Conservation (phyloP, 2,329 filamentous ascomycete genomes). For the Xylariaceae sp. region DNA sequence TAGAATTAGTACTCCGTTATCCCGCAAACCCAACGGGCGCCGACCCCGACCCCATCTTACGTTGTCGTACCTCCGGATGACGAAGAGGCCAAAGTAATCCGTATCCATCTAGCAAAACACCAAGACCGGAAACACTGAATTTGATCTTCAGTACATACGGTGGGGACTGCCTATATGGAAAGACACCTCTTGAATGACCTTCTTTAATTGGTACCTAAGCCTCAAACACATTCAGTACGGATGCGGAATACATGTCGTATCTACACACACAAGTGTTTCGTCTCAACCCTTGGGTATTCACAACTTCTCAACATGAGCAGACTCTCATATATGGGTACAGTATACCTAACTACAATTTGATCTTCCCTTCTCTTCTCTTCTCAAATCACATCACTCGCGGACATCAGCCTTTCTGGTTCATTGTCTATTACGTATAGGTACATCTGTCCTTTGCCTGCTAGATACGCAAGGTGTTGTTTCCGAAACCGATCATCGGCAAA, state of each 20-base stretch:
- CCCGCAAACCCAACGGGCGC: too few relatives aligned
- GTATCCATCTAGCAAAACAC: too few relatives aligned
- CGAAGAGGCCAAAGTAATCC: too few relatives aligned
- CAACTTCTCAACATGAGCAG: too few relatives aligned
- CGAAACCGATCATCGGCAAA: neutral
- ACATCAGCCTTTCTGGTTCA: neutral
- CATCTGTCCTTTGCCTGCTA: slow-evolving; percentile 3
- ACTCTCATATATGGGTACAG: neutral
- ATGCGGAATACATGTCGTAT: neutral
- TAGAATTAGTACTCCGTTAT: neutral
- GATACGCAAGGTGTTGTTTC: neutral
- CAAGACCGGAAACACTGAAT: too few relatives aligned
- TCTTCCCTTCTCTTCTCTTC: neutral
- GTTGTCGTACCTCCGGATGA: too few relatives aligned
- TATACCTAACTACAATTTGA: neutral
- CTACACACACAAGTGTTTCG: neutral
- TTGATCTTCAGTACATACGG: too few relatives aligned
- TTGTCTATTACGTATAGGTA: slow-evolving; percentile 8
- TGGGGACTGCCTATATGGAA: too few relatives aligned
- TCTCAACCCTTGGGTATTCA: too few relatives aligned
- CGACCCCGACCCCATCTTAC: too few relatives aligned
- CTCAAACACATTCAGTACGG: neutral
- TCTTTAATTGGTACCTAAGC: too few relatives aligned
- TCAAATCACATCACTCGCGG: neutral
- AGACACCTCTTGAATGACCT: too few relatives aligned